Evolutionary conservation across 179 eudicot species (phyloP).

Genomic region (Spergularia azorica): DNA sequence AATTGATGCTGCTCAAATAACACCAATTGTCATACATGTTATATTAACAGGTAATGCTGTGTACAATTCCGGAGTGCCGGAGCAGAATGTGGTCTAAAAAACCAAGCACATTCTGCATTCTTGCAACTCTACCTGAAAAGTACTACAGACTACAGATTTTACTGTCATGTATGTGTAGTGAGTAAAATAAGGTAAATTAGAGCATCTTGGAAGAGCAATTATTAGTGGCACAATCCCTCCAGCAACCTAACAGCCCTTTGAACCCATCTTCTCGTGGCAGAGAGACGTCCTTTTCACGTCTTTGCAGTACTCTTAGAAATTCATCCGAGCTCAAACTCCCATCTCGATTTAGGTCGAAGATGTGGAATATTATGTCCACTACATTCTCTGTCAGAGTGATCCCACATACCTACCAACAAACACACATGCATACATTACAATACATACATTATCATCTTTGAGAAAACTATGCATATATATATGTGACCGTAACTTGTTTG

Average conservation of each 20-base stretch:
- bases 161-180: neutral
- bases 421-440: neutral
- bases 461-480: neutral
- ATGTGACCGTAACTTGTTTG: neutral
- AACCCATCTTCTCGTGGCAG: slow-evolving; percentile 46
- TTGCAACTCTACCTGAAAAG: neutral
- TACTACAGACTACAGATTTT: neutral
- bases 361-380: slow-evolving; percentile 66
- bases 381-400: slow-evolving; percentile 58
- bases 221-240: slow-evolving; percentile 57
- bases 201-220: slow-evolving; percentile 34
- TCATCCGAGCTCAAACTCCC: slow-evolving; percentile 76
- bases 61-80: neutral
- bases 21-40: slow-evolving; percentile 1
- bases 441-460: no score
- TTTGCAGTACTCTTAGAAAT: slow-evolving; percentile 66
- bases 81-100: slow-evolving; percentile 3
- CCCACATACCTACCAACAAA: slow-evolving; percentile 66
- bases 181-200: neutral
- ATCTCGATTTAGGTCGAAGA: slow-evolving; percentile 69
- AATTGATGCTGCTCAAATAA: neutral
- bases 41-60: slow-evolving; percentile 16
- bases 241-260: slow-evolving; percentile 58
- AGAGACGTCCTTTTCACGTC: slow-evolving; percentile 44
- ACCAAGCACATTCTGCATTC: neutral